Evolutionary conservation across 2,329 filamentous ascomycete species (phyloP), one percentile per base, ranked within the genome.

Genomic region (Beauveria sp.): DNA sequence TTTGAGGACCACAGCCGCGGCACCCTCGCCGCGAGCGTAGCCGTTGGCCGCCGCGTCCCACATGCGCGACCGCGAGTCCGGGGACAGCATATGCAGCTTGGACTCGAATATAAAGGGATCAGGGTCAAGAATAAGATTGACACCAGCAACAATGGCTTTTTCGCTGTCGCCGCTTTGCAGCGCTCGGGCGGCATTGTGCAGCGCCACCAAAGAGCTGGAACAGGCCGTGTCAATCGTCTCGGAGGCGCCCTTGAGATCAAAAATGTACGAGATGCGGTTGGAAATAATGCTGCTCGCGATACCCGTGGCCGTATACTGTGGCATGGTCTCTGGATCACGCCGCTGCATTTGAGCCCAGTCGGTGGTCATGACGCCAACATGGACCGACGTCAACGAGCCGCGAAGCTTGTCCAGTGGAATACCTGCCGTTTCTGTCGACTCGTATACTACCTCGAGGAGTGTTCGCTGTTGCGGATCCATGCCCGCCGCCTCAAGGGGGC

Each of bases 21-120:
- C 66, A 0, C 81, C 82, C 50, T 85, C 83, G 6, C 81, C 82
- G 0, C 82, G 74, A 3, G 73, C 80, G 65, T 83, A 83, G 1
- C 80, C 82, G 64, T 82, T 70, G 0, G 79, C 82, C 1, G 66
- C 66, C 1, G 66, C 69, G 64, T 79, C 76, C 70, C 74, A 80
- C 70, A 75, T 76, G 4, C 68, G 67, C 51, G 67, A 74, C 9
- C 67, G 64, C 7, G 73, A 71, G 0, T 65, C 71, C 0, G 74
- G 68, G 1, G 74, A 76, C 1, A 57, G 26, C 54, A 57, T 54
- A 3, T 78, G 77, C 52, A 80, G 68, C 62, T 80, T 75, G 59
- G 75, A 76, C 3, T 76, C 77, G 34, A 75, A 76, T 3, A 78
- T 58, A 14, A 45, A 62, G 1, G 26, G 22, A 16, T 43, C 45